Evolutionary conservation across 2,329 filamentous ascomycete species (phyloP).

Genomic region (Cercospora berteroae): DNA sequence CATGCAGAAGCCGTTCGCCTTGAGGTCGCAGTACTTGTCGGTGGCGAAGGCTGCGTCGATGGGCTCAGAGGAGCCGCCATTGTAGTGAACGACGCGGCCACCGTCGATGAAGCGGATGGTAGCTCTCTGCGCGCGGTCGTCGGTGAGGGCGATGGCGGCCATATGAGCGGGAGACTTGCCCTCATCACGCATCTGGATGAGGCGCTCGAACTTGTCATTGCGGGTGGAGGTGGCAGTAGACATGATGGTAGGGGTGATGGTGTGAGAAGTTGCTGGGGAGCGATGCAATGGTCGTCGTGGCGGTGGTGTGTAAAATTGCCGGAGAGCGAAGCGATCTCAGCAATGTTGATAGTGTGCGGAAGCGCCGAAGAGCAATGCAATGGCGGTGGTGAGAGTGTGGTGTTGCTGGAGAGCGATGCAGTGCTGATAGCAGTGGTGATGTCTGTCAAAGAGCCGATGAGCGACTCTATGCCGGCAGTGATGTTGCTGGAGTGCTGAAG

Average conservation of each 20-base stretch:
- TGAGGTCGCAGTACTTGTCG: not conserved
- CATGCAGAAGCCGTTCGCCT: not conserved
- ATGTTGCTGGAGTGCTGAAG: not conserved
- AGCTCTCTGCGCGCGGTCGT: not conserved
- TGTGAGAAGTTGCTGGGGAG: not conserved
- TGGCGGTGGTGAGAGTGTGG: not conserved
- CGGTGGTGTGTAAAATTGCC: not conserved
- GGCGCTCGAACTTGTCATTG: not conserved
- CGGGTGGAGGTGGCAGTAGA: not conserved
- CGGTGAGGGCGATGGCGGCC: not conserved
- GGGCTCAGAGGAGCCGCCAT: not conserved
- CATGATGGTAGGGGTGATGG: not conserved
- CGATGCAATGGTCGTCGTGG: not conserved
- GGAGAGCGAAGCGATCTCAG: not conserved
- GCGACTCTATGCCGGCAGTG: not conserved
- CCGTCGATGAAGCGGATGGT: not conserved
- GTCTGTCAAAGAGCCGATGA: not conserved
- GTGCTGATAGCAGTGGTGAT: not conserved
- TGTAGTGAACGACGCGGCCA: not conserved
- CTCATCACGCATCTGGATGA: not conserved
- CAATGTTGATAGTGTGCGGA: not conserved
- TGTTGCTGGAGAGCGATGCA: not conserved
- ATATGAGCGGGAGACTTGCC: not conserved
- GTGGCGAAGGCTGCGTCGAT: not conserved
- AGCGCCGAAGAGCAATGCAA: not conserved